Base-by-base conservation (phyloP, 2,329 filamentous ascomycete species). In the Aspergillus spinulosporus region DNA sequence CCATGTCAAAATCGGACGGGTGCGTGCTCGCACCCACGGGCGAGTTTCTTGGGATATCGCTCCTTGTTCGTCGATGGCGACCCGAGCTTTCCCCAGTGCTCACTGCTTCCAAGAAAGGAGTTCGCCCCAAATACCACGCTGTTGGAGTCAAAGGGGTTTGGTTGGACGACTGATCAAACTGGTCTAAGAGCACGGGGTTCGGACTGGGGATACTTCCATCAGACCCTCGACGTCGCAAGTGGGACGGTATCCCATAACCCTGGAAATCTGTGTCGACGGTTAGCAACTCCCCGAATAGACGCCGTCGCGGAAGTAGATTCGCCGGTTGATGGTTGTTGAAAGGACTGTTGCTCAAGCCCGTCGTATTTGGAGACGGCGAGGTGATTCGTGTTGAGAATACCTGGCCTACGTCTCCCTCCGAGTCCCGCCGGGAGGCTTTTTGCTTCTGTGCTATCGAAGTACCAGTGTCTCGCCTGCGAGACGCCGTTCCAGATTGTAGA, bases 271-370 rank as follows among this genome's bases (percentile, higher is more conserved):
- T 79, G 62, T 84, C 80, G 37, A 84, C 78, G n/a, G 84, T 81
- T 29, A 85, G 75, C 62, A 92, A 82, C 72, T 92, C 90, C 37
- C 89, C 89, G 74, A 93, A 93, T 15, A 92, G 75, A 37, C 89
- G 82, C 59, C 81, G 81, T 52, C 80, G 78, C 47, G 76, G 63
- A 59, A 72, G 71, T 31, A 66, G 68, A 59, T 71, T 68, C 62
- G 68, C 56, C 9, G 45, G 26, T 28, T 59, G 42, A 5, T 45
- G 46, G 34, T 58, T 45, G 4, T 40, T 47, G 37, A 47, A 53
- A 4, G 52, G 47, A 32, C 50, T 45, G 15, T 47, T 32, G 29
- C 52, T 43, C 26, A 57, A 7, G 12, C 46, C 53, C 56, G 51
- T 54, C 34, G 58, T 44, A 32, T 47, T 52, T 26, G 52, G 32